Base-by-base conservation (phyloP, 78 protist genomes). In the Dictyostelium firmibasis region DNA sequence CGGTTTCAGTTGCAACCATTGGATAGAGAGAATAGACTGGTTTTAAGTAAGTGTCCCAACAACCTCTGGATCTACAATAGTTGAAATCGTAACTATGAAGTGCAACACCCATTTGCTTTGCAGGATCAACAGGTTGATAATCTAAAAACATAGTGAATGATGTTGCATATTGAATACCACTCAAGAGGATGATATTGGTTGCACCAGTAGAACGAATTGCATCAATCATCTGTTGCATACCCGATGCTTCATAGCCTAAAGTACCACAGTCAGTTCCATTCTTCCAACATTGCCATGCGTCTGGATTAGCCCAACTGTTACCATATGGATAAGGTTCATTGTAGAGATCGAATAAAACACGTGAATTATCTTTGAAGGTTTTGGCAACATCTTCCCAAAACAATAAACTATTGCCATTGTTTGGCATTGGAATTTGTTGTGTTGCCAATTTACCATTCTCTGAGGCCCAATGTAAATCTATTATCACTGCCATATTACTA, bases 251-350 rank as follows among this genome's bases (percentile, higher is more conserved):
- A 78, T 87, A 87, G n/a, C 29, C 43, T 0, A 47, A 25, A 2
- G 33, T 43, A 72, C 83, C 86, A 70, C 94, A 89, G 10, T 62
- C 70, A 1, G 60, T 69, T 31, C 87, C 94, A 47, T 89, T 78
- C 60, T 75, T 78, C 94, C 94, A 89, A 50, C 94, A 89, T 81
- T 89, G 47, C 94, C 94, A 89, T 60, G 94, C 94, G 13, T 76
- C 60, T 36, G 44, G 86, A 25, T 44, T 67, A 1, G 70, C 94
- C 94, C 94, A 89, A 33, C 53, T 41, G 23, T 78, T 89, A 2
- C 87, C 87, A 33, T 69, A 89, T 81, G 94, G 94, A 33, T 69
- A 89, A 31, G 94, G 94, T 67, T 89, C 94, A 31, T 89, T 89
- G 75, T 89, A 89, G 20, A 81, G 77, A 50, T 89, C 94, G 23